Evolutionary conservation across 768 basidiomycete genomes (phyloP), one percentile per base, ranked within the genome.

Genomic region (Pleurotus ostreatus): DNA sequence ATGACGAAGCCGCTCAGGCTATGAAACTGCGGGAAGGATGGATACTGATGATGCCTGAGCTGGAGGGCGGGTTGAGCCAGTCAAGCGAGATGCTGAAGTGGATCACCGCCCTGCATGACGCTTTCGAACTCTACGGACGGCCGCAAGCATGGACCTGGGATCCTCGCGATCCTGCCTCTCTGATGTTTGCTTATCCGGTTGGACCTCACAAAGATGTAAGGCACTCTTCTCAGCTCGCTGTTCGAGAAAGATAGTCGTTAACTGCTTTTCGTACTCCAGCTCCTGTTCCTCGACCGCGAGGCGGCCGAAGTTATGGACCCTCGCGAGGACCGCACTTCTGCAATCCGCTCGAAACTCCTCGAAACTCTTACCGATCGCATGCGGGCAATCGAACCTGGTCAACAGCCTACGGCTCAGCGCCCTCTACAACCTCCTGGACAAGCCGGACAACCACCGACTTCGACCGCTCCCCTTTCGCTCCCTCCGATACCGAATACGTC

Each of bases 121-220:
- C 88, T 1, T 97, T 94, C 66, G 80, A 80, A 51, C 76, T 98
- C 18, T 96, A 98, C 66, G 96, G 97, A 30, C 81, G 96, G 46
- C 94, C 94, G 4, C 80, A 83, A 20, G 72, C 77, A 20, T 97
- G 95, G 74, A 87, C 83, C 23, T 98, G 93, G 92, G 91, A 98
- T 64, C 91, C 91, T 52, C 81, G 88, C 12, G 86, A 96, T 67
- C 81, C 85, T 0, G 66, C 69, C 6, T 92, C 91, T 8, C 79
- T 96, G 70, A 94, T 98, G 86, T 98, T 95, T 69, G 93, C 86
- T 0, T 97, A 98, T 68, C 95, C 96, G 5, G 85, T 92, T 47
- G 94, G 93, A 1, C 83, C 88, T 3, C 74, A 82, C 57, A 88
- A 85, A 70, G 89, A 94, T 66, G 94, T 96, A 66, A 61, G 90